phyloP scores from a whole-genome alignment of 1,284 basidiomycete genomes.

The Cutaneotrichosporon arboriforme region DNA sequence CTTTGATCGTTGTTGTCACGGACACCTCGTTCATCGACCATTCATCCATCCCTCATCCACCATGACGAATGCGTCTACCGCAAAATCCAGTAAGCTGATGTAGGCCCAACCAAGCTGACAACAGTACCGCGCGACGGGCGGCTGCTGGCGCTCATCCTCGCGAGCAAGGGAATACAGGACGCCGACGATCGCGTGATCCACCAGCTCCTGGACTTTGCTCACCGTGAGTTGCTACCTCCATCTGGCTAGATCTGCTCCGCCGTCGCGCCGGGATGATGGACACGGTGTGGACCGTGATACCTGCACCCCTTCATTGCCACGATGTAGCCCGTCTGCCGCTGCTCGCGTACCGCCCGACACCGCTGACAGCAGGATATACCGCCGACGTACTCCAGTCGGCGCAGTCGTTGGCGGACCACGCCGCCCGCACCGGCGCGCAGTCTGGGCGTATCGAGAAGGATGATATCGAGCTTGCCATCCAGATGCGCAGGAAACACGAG shows the following conservation, averaged over 20 bases:
- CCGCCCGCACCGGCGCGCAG: constrained; percentile 53
- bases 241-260: too few relatives aligned
- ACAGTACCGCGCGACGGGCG: constrained; percentile 74
- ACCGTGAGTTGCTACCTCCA: constrained; percentile 53
- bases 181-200: constrained; percentile 89
- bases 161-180: constrained; percentile 90
- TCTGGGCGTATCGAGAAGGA: constrained; percentile 78
- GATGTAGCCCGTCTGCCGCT: neutral
- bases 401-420: constrained; percentile 89
- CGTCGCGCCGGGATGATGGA: too few relatives aligned
- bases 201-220: constrained; percentile 91
- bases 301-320: neutral
- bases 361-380: constrained; percentile 60
- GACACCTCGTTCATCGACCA: neutral
- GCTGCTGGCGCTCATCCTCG: constrained; percentile 84
- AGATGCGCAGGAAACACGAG: constrained; percentile 89
- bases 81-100: constrained; percentile 6
- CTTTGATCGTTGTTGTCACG: too few relatives aligned
- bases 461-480: constrained; percentile 84
- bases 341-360: neutral
- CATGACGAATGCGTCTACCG: constrained; percentile 11
- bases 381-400: constrained; percentile 86
- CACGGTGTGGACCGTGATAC: too few relatives aligned
- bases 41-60: constrained; percentile 1
- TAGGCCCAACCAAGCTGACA: neutral